Evolutionary conservation across 192 early-diverging fungal species (phyloP), one percentile per base, ranked within the genome.

Genomic region (Allomyces javanicus): DNA sequence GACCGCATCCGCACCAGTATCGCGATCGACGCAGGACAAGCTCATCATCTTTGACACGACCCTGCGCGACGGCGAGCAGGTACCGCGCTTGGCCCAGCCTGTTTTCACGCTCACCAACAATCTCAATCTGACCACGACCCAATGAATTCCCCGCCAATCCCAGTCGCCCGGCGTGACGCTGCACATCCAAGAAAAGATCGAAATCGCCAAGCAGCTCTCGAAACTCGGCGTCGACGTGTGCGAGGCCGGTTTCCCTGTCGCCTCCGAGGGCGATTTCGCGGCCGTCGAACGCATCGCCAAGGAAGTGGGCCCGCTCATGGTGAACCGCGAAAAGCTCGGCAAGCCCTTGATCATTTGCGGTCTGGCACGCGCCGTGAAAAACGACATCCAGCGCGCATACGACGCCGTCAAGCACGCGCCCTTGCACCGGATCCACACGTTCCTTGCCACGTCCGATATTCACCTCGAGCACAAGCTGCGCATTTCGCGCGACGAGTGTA

Each of bases 131-230:
- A 62, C 23, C 21, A 66, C n/a, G 27, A 45, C 1, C 17, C 12
- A 17, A 23, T 33, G 12, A 19, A 24, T 64, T 64, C 25, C 63
- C 40, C 62, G 40, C 44, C 25, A 44, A 43, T 62, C 12, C 19
- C 76, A 97, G 87, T 94, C 93, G 63, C 95, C 95, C 1, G 95
- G 95, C 67, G 93, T 94, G 25, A 97, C 91, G 43, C 80, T 97
- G 24, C 94, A 85, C 69, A 81, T 83, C 0, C 86, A 87, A 27
- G 95, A 97, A 77, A 97, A 97, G 80, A 77, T 97, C 55, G 88
- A 90, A 73, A 94, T 97, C 66, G 95, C 95, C 7, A 87, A 83
- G 67, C 87, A 92, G 74, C 82, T 97, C 23, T 91, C 94, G n/a
- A 77, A 80, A 62, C 85, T 97, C 33, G 94, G 94, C 63, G 93